Evolutionary conservation across 2,329 filamentous ascomycete species (phyloP), one percentile per base, ranked within the genome.

Genomic region (Colletotrichum magnum): DNA sequence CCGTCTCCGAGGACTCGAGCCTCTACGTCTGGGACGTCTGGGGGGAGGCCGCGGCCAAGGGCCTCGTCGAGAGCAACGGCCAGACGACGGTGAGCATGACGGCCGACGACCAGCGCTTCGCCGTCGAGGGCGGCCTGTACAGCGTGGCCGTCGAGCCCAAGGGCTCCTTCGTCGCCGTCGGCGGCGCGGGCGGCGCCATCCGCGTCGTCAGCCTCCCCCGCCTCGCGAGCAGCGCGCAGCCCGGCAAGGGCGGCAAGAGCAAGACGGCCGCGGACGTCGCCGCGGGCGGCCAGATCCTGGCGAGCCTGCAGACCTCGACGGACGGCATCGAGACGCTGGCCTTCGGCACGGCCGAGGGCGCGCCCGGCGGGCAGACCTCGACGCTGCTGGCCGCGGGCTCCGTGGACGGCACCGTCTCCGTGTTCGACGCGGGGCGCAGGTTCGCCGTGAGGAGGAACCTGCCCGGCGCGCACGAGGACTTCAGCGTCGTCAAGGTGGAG

Each of bases 21-120:
- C 87, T 99, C 68, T 95, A 95, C 79, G 95, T 97, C 26, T 98
- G 94, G 89, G 96, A 98, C 77, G 92, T 95, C 15, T 97, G 94
- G 82, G 93, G 94, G 57, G 88, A 90, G 24, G 93, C 93, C 1
- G 91, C 92, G 3, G 91, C 84, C 51, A 82, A 83, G 73, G 83
- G 82, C 39, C 77, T 89, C 9, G 79, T 81, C 57, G 82, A 82
- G 64, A 83, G 86, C 73, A 88, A 88, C 74, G 86, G 87, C 51
- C 84, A 85, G 81, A 88, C 93, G 0, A 90, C 95, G 13, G 89
- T 98, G 6, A 90, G 90, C 0, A 85, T 98, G 53, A 97, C 93
- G 2, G 88, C 87, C 0, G 86, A 89, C 15, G 96, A 99, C 81
- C 93, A 97, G 83, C 91, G 96, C 54, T 99, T 99, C 83, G 90